Evolutionary conservation across 768 basidiomycete species (phyloP).

Genomic region (Asterophora lycoperdoides): DNA sequence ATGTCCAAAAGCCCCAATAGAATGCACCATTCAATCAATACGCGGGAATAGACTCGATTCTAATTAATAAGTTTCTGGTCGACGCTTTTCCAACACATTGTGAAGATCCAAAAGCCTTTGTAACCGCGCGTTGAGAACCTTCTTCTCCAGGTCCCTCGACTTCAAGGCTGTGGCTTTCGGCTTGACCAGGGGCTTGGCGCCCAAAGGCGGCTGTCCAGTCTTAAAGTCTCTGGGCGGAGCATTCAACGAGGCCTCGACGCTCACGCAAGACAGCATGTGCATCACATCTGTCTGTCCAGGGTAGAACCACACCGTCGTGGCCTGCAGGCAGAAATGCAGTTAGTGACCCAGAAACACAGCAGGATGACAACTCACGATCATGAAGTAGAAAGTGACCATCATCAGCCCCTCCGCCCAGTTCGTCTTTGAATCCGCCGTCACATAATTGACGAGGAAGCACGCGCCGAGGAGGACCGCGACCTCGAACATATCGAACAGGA

Average conservation of each 20-base stretch:
- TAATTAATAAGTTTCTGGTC: not conserved
- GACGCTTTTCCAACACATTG: constrained; percentile 7
- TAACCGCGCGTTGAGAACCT: constrained; percentile 15
- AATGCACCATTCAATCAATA: constrained; percentile 4
- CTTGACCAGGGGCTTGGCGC: not conserved
- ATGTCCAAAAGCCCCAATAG: not conserved
- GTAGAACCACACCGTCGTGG: constrained; percentile 32
- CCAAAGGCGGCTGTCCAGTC: not conserved
- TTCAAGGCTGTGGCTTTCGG: not conserved
- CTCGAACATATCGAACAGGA: constrained; percentile 71
- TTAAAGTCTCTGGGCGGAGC: constrained; percentile 10
- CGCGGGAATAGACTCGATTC: not conserved
- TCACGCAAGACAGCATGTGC: constrained; percentile 23
- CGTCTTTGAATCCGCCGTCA: constrained; percentile 71
- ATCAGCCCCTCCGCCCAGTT: constrained; percentile 73
- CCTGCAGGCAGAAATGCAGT: constrained; percentile 12
- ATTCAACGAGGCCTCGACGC: constrained; percentile 12
- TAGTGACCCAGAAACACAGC: too few species aligned
- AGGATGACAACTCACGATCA: constrained; percentile 43
- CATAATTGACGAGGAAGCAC: constrained; percentile 74
- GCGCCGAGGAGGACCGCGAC: constrained; percentile 61
- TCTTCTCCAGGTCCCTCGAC: not conserved
- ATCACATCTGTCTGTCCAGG: constrained; percentile 30
- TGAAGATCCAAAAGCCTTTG: constrained; percentile 16
- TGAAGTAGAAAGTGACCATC: constrained; percentile 61